These are phyloP conservation scores for Boletus reticulatus DNA, from an alignment of 768 basidiomycete species.

Conservation along the genomic window DNA sequence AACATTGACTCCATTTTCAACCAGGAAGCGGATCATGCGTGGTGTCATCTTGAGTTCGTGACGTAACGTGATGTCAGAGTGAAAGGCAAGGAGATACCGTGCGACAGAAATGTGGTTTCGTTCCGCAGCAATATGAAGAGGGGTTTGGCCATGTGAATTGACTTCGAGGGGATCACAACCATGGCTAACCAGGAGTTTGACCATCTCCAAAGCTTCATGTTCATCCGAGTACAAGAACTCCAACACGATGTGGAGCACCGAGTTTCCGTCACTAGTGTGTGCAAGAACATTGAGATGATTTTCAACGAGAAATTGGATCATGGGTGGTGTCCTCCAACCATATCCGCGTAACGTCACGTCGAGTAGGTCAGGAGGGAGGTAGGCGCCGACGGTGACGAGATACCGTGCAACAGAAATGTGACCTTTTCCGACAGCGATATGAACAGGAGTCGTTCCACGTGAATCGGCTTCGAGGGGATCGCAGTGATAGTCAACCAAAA, in stretches of 20 bases:
- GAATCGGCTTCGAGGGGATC: not conserved
- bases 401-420: not conserved
- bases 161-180: not conserved
- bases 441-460: not conserved
- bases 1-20: not conserved
- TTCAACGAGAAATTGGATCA: not conserved
- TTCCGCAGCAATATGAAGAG: not conserved
- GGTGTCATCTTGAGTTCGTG: no score
- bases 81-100: not conserved
- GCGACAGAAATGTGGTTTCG: not conserved
- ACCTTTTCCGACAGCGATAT: not conserved
- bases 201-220: not conserved
- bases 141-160: not conserved
- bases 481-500: not conserved
- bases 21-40: not conserved
- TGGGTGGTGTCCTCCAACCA: no score
- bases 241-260: not conserved
- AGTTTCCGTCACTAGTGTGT: not conserved
- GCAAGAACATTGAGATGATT: not conserved
- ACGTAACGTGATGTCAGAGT: not conserved
- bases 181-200: not conserved
- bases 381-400: not conserved
- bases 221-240: not conserved
- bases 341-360: not conserved
- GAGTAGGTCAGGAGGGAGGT: not conserved